These are phyloP conservation scores for Penicillium silybi DNA, from an alignment of 495 filamentous ascomycete species.

Conservation along the genomic window DNA sequence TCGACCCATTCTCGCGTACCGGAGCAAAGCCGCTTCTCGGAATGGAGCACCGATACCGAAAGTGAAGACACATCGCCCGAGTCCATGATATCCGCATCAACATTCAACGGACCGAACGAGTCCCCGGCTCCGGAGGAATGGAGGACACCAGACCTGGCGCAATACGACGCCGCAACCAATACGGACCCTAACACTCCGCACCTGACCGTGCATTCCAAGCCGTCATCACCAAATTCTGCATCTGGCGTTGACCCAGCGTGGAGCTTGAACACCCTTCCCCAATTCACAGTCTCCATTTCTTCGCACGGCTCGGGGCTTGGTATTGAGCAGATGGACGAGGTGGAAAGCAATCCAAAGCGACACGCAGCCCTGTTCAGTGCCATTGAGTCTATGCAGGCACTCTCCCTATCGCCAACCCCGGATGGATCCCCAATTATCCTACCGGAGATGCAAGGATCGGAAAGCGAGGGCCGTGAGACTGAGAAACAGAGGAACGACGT, in stretches of 20 bases:
- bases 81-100: conserved; percentile 36
- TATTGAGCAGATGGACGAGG: conserved; percentile 34
- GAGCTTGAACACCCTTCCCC: conserved; percentile 23
- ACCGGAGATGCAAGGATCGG: conserved; percentile 12
- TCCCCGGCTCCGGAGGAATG: conserved; percentile 20
- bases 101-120: conserved; percentile 21
- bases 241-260: conserved; percentile 28
- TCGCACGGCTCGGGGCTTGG: conserved; percentile 33
- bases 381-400: conserved; percentile 29
- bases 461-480: conserved; percentile 5
- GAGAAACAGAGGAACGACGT: neutral
- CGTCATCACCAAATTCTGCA: conserved; percentile 34
- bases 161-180: conserved; percentile 19
- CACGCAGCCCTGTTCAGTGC: conserved; percentile 41
- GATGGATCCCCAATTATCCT: conserved; percentile 25
- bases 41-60: conserved; percentile 43
- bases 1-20: conserved; percentile 20
- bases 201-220: conserved; percentile 32
- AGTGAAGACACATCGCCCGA: conserved; percentile 30
- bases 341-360: conserved; percentile 45
- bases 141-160: conserved; percentile 23
- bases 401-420: conserved; percentile 28
- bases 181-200: conserved; percentile 41
- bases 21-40: conserved; percentile 44
- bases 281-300: conserved; percentile 30